Percentiles rank a stretch among this genome's conserved stretches.
Conservation (phyloP, 1,284 basidiomycete genomes). For the Malassezia japonica region DNA sequence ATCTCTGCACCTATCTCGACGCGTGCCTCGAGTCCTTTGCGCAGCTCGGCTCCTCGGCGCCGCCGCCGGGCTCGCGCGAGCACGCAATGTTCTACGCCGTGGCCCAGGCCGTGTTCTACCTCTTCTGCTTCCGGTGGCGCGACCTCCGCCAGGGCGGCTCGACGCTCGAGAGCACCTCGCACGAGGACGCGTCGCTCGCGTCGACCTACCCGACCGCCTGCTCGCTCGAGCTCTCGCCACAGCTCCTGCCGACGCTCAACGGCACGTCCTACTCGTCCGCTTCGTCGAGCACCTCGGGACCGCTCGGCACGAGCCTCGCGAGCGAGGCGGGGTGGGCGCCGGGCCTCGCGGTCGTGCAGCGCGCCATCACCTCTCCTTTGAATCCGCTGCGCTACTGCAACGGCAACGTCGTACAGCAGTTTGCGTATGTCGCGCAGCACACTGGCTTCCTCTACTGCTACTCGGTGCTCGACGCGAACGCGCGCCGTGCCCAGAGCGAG, state of each 20-base stretch:
- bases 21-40: slow-evolving; percentile 55
- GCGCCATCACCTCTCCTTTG: slow-evolving; percentile 68
- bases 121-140: slow-evolving; percentile 96
- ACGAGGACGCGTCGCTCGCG: slow-evolving; percentile 10
- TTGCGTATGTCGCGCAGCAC: slow-evolving; percentile 81
- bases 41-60: slow-evolving; percentile 18
- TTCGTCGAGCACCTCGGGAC: not conserved
- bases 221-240: slow-evolving; percentile 15
- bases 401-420: slow-evolving; percentile 78
- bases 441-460: slow-evolving; percentile 92
- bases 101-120: slow-evolving; percentile 82
- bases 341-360: slow-evolving; percentile 68
- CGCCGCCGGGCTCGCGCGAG: slow-evolving; percentile 24
- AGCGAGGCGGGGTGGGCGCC: slow-evolving; percentile 61
- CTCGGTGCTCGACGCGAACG: slow-evolving; percentile 77
- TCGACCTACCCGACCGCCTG: slow-evolving; percentile 12
- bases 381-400: slow-evolving; percentile 72
- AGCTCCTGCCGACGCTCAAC: slow-evolving; percentile 10
- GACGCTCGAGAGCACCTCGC: slow-evolving; percentile 1
- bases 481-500: slow-evolving; percentile 13
- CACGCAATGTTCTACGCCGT: slow-evolving; percentile 75
- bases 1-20: slow-evolving; percentile 72
- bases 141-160: slow-evolving; percentile 55
- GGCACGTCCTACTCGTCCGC: slow-evolving; percentile 9
- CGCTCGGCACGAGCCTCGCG: slow-evolving; percentile 6